Evolutionary conservation across 306 rosid species (phyloP), one percentile per base, ranked within the genome.

Genomic region (Gynostemma pentaphyllum): DNA sequence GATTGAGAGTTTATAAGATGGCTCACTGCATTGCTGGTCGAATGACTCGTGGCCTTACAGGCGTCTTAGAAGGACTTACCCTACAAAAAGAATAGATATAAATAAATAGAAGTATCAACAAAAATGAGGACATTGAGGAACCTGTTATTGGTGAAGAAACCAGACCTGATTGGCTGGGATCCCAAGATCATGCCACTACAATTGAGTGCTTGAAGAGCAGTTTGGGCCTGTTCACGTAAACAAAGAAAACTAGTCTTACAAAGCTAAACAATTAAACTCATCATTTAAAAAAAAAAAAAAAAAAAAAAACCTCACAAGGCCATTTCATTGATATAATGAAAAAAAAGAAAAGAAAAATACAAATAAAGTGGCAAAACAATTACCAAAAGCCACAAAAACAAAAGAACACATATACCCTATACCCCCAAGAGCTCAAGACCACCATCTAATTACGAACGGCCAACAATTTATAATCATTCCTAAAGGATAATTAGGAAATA

Each of bases 21-120:
- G 18, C 59, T 79, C 73, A 76, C 40, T 69, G 78, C 53, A 72
- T 59, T 24, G 71, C 7, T 4, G 96, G 87, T 18, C 85, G 96
- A 56, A 84, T 19, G 59, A 86, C 82, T 40, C 94, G 87, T n/a
- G 99, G 83, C 77, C 96, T 80, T 68, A 92, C 99, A 1, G 99
- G 99, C 2, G 99, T 92, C 90, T 92, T 92, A 9, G 99, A 92
- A 24, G 99, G 99, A 78, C 99, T 92, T 45, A 92, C 95, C 90
- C 99, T 92, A 62, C 61, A 78, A 63, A 22, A 70, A 74, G 62
- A 71, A 64, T 54, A 68, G 49, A 54, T 12, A 70, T 9, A 46
- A 44, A 8, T 52, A 9, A 52, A 16, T 9, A 26, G 10, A 16
- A 8, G 44, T 5, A 41, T 13, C 39, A 37, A 19, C 47, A 40